Percentiles rank a stretch among this genome's conserved stretches.
Conservation (phyloP, 2,329 filamentous ascomycete genomes). For the Chaetomiaceae sp. region DNA sequence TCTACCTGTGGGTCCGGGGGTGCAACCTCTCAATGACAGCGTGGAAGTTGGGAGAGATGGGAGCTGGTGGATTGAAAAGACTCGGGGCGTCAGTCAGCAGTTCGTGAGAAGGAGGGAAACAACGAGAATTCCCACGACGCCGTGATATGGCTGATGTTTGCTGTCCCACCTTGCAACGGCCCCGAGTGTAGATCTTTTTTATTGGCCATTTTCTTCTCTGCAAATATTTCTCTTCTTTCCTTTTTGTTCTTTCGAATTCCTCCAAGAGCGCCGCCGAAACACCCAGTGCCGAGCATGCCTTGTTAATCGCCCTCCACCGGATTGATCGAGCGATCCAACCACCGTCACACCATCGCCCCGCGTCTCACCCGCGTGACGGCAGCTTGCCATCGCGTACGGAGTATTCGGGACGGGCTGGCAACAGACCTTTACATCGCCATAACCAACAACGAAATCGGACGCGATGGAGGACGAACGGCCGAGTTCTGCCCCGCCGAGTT, state of each 20-base stretch:
- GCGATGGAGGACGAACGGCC: constrained; percentile 23
- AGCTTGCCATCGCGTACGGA: neutral
- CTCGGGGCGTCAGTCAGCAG: no score
- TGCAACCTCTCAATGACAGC: constrained; percentile 20
- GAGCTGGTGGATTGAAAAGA: neutral
- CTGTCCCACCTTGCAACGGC: no score
- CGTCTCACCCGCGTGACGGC: neutral
- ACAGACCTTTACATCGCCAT: neutral
- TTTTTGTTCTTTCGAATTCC: neutral
- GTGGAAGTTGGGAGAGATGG: constrained; percentile 23
- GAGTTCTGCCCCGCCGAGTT: constrained; percentile 1
- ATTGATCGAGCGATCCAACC: constrained; percentile 2
- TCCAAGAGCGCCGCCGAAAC: neutral
- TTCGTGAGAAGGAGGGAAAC: neutral
- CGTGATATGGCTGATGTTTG: neutral
- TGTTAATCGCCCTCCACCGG: constrained; percentile 1
- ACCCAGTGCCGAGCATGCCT: constrained; percentile 11
- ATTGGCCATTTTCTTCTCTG: neutral
- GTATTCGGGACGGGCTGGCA: neutral
- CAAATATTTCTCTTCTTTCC: neutral
- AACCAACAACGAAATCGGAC: neutral
- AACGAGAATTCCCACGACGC: neutral
- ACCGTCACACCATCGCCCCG: neutral
- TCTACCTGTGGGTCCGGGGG: neutral
- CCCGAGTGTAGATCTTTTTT: no score